Percentiles rank a stretch among this genome's conserved stretches.
Evolutionary conservation across 2,329 filamentous ascomycete genomes (phyloP).

Genomic region (Pseudogymnoascus sp.): DNA sequence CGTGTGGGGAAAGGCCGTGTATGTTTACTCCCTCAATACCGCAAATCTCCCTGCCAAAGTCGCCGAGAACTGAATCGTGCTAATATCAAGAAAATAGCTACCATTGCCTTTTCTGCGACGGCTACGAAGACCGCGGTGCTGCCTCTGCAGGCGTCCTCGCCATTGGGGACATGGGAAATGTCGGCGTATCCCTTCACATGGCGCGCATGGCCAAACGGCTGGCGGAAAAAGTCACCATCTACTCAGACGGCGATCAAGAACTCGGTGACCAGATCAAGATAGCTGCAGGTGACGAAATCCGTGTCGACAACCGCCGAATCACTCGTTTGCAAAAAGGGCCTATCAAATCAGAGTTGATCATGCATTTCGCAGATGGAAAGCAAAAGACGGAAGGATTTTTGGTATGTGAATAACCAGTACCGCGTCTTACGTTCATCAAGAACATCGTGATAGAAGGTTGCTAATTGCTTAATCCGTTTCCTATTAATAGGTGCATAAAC

Average conservation of each 20-base stretch:
- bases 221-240: slow-evolving; percentile 39
- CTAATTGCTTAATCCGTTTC: too few relatives aligned
- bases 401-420: too few relatives aligned
- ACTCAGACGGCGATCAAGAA: slow-evolving; percentile 38
- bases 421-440: too few relatives aligned
- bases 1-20: slow-evolving; percentile 37
- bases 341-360: slow-evolving; percentile 25
- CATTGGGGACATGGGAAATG: slow-evolving; percentile 28
- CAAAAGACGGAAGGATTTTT: slow-evolving; percentile 25
- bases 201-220: slow-evolving; percentile 39
- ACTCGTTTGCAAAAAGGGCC: slow-evolving; percentile 25
- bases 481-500: slow-evolving; percentile 34
- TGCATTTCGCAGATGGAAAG: slow-evolving; percentile 36
- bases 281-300: slow-evolving; percentile 23
- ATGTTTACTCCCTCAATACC: neutral
- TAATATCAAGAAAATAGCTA: too few relatives aligned
- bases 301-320: slow-evolving; percentile 32
- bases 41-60: too few relatives aligned
- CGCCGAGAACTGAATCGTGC: too few relatives aligned
- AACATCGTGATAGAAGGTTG: too few relatives aligned
- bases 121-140: slow-evolving; percentile 47
- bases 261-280: slow-evolving; percentile 21
- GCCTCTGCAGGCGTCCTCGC: slow-evolving; percentile 41
- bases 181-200: slow-evolving; percentile 32
- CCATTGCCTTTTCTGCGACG: slow-evolving; percentile 20